Conservation (phyloP, 768 basidiomycete species). For the Dictyophora rubrovolvata region DNA sequence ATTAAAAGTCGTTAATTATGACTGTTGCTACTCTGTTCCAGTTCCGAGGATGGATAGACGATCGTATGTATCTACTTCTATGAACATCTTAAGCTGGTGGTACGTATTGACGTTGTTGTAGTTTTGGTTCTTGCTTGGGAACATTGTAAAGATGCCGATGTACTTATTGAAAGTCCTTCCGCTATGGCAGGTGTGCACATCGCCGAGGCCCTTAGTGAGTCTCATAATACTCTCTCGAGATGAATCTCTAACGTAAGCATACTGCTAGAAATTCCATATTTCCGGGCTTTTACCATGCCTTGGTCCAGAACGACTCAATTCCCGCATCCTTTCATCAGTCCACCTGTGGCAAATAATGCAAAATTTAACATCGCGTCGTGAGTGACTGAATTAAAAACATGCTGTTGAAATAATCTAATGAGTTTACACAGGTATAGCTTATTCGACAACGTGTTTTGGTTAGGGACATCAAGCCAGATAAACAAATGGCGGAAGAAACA, state of each 20-base stretch:
- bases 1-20: no score
- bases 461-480: conserved; percentile 53
- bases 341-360: conserved; percentile 51
- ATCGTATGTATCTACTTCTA: conserved; percentile 29
- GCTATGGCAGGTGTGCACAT: conserved; percentile 67
- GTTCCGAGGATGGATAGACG: conserved; percentile 60
- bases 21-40: conserved; percentile 14
- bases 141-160: conserved; percentile 54
- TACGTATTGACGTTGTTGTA: conserved; percentile 16
- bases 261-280: conserved; percentile 47
- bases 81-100: neutral
- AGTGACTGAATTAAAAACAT: no score
- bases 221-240: neutral
- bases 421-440: conserved; percentile 37
- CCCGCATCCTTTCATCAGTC: conserved; percentile 54
- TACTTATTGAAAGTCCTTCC: conserved; percentile 56
- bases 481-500: conserved; percentile 52
- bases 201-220: conserved; percentile 51
- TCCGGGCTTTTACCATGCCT: conserved; percentile 55
- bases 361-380: conserved; percentile 48
- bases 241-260: neutral
- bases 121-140: conserved; percentile 54
- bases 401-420: neutral
- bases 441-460: conserved; percentile 59
- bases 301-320: conserved; percentile 52